Evolutionary conservation across 1,139 yeast genomes (phyloP).

Genomic region (Yamadazyma triangularis): DNA sequence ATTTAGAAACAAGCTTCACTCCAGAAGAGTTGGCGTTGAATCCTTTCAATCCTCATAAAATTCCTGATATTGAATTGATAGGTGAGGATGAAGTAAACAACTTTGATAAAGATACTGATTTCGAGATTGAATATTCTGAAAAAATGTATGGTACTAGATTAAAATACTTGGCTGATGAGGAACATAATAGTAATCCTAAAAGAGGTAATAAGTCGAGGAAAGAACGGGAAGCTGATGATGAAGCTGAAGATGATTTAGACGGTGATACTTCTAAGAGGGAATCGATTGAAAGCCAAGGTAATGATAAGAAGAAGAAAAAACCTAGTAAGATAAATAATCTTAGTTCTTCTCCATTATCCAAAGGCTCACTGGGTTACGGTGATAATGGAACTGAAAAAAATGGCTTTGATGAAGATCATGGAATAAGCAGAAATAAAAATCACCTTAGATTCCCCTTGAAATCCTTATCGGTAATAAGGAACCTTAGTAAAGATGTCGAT

Average conservation of each 20-base stretch:
- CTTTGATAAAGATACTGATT: constrained; percentile 67
- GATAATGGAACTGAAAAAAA: neutral
- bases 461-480: neutral
- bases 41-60: constrained; percentile 57
- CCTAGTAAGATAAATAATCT: neutral
- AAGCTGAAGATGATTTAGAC: constrained; percentile 11
- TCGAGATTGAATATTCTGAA: constrained; percentile 68
- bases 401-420: constrained; percentile 3
- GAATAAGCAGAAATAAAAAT: no score
- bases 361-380: neutral
- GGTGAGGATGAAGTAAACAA: constrained; percentile 31
- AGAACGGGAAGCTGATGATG: constrained; percentile 19
- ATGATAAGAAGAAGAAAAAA: constrained; percentile 10
- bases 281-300: constrained; percentile 2
- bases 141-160: constrained; percentile 62
- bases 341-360: neutral
- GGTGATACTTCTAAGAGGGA: constrained; percentile 1
- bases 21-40: constrained; percentile 50
- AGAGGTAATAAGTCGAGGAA: constrained; percentile 29
- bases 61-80: constrained; percentile 47
- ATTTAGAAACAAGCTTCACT: constrained; percentile 65
- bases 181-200: constrained; percentile 30
- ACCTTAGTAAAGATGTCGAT: no score
- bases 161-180: constrained; percentile 50
- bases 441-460: neutral